Percentiles rank a stretch among this genome's conserved stretches.
Conservation (phyloP, 2,329 filamentous ascomycete species). For the Colletotrichum paranaense region DNA sequence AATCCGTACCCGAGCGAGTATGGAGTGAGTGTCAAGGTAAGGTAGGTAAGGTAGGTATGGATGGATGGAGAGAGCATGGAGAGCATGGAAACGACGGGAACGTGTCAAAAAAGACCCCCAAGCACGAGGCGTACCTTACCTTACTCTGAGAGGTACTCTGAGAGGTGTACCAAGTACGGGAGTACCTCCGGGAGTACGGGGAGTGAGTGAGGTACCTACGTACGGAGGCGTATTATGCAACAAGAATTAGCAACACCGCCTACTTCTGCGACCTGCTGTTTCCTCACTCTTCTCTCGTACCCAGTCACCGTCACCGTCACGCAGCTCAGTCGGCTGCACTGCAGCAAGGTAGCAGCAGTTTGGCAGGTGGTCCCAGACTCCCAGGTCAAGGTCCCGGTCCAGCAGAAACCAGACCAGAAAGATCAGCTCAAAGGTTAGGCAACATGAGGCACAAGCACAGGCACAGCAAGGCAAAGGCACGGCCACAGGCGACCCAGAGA, state of each 20-base stretch:
- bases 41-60: too few relatives aligned
- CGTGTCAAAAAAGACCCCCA: conserved; percentile 16
- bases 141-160: too few relatives aligned
- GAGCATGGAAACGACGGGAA: conserved; percentile 4
- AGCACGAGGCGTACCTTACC: conserved; percentile 22
- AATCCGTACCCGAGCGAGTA: neutral
- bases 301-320: neutral
- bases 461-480: neutral
- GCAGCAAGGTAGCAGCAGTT: neutral
- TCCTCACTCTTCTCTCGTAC: neutral
- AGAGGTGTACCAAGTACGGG: neutral
- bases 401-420: neutral
- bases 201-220: too few relatives aligned
- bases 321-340: neutral
- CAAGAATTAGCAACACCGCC: conserved; percentile 27
- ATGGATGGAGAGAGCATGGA: too few relatives aligned
- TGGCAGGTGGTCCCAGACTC: neutral
- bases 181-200: neutral
- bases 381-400: neutral
- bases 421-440: neutral
- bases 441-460: neutral
- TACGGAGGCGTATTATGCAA: conserved; percentile 30
- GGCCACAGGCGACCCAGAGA: neutral
- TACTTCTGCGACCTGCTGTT: neutral
- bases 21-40: too few relatives aligned